phyloP scores from a whole-genome alignment of 768 basidiomycete genomes.

The Russula abietina region DNA sequence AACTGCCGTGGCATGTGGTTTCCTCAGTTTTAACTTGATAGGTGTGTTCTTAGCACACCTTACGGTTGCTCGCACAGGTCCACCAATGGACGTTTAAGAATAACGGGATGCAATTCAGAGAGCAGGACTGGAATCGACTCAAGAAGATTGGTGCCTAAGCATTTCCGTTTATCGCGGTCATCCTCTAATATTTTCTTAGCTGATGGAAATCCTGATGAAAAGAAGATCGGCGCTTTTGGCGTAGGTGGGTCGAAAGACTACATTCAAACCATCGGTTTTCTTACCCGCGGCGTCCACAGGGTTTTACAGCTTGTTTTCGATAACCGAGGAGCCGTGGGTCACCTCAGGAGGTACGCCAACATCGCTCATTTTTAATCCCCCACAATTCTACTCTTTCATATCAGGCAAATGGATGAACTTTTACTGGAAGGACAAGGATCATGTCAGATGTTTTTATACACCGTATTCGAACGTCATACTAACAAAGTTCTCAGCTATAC shows the following conservation, averaged over 20 bases:
- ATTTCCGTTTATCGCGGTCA: background rate
- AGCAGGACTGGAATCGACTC: conserved; percentile 82
- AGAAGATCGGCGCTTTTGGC: conserved; percentile 91
- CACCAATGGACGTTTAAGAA: conserved; percentile 83
- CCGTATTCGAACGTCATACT: background rate
- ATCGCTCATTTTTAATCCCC: conserved; percentile 25
- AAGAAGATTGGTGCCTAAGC: conserved; percentile 70
- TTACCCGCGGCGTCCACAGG: conserved; percentile 33
- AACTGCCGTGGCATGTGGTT: conserved; percentile 45
- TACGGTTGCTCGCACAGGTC: conserved; percentile 40
- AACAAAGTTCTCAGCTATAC: conserved; percentile 53
- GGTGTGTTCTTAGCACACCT: background rate
- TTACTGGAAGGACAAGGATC: conserved; percentile 92
- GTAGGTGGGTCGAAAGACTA: conserved; percentile 47
- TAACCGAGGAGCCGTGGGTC: conserved; percentile 79
- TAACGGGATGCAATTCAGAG: conserved; percentile 75
- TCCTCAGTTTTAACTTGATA: background rate
- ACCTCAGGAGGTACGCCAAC: conserved; percentile 61
- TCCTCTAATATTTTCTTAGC: conserved; percentile 38
- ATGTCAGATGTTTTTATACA: conserved; percentile 39
- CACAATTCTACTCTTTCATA: conserved; percentile 29
- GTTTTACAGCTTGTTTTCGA: conserved; percentile 76
- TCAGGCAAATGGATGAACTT: conserved; percentile 89
- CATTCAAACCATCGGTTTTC: background rate
- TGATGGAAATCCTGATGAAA: conserved; percentile 89